Base-by-base conservation (phyloP, 108 stramenopile genomes). In the Fragilariopsis cylindrus region DNA sequence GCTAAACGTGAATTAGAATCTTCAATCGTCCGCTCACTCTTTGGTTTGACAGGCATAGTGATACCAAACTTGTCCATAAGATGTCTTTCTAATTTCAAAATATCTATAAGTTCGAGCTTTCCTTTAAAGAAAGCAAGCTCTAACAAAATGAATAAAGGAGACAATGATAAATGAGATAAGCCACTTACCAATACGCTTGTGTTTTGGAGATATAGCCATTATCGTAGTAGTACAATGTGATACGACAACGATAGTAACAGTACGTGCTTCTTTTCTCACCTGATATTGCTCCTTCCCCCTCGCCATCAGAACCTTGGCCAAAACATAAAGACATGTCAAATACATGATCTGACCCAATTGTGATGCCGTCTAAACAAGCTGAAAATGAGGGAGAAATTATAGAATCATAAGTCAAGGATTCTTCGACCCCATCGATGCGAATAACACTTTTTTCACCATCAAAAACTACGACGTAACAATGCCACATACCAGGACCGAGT, bases 61-160 rank as follows among this genome's bases (percentile, higher is more conserved):
- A 95, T 91, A 1, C 87, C 87, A 58, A 93, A 90, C 69, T 90
- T 90, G 49, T 72, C 60, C 94, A 95, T 95, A 21, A 95, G 70
- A 30, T 82, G 62, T 6, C 65, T 48, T 69, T 95, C 94, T 44
- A 95, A 44, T 53, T 58, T 54, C 39, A 74, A 67, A 13, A 95
- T 84, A 58, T 95, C 94, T 13, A 30, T 52, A 0, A 52, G 13
- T 44, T 71, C 72, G 73, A 95, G 62, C 48, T 69, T 57, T 7
- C 94, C 92, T 57, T 92, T 89, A 74, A 95, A 93, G 49, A 88
- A 86, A 40, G 82, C 90, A 49, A 95, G 41, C 67, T 95, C 94
- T 30, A 30, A 30, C 30, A 30, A 30, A 30, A 30, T 30, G 30
- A 30, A 30, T 30, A 30, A 30, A 30, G 30, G 30, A 30, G 30